Base-by-base conservation (phyloP, 2,329 filamentous ascomycete genomes). In the Mycosphaerella arachidis region DNA sequence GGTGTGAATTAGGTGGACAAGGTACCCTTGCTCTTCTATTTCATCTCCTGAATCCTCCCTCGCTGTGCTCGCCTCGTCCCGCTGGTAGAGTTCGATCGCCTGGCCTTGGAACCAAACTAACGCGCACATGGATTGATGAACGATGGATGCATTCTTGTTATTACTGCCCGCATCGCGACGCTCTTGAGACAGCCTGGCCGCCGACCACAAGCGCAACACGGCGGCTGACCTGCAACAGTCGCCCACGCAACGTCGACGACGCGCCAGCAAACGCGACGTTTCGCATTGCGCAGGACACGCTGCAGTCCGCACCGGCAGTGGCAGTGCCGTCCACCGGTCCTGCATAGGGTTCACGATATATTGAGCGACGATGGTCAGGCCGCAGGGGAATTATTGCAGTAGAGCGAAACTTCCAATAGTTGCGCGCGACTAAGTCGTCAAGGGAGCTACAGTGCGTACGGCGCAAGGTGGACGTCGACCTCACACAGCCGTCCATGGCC, bases 391-490 rank as follows among this genome's bases (percentile, higher is more conserved):
- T 31, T 46, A 37, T 37, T 31, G 53, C 33, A 24, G 50, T 33
- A 43, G 35, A 27, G 24, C 35, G 53, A 55, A 37, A 43, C 53
- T 45, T 45, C 29, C 53, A 31, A 55, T 55, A 55, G 35, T 45
- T 29, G 37, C 40, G 24, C 35, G 35, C 37, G 53, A 40, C 37
- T 29, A 30, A 20, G 10, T 9, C 46, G 6, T 30, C 12, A 18
- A 50, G 3, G n/a, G 6, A 20, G 13, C 53, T 40, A 30, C 53
- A 35, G 53, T 18, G 35, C 27, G 3, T 46, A 37, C 53, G 29
- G 50, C 29, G n/a, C 50, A 53, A 27, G 30, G 55, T 61, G 59
- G 59, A 61, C 37, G 46, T 60, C 55, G 55, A 56, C 58, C 18
- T 60, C 48, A 37, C 29, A 40, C 20, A 35, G 10, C 46, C 16